Evolutionary conservation across 352 stramenopile genomes (phyloP).

Genomic region (Phytopythium boreale): DNA sequence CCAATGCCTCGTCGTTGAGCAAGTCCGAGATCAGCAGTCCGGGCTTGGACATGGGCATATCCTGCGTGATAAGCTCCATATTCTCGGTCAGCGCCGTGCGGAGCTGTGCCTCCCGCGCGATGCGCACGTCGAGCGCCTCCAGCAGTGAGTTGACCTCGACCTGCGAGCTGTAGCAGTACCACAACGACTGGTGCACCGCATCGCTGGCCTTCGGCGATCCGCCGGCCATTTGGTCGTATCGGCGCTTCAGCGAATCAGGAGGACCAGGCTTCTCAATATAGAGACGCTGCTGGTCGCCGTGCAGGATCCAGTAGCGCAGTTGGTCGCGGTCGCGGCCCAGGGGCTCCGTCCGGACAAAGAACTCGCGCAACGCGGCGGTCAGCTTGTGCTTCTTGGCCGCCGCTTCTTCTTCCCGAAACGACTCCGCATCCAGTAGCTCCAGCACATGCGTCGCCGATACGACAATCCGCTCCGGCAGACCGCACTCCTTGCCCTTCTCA

Average conservation of each 20-base stretch:
- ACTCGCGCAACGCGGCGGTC: constrained; percentile 51
- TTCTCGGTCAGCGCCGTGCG: constrained; percentile 52
- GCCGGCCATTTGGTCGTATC: constrained; percentile 35
- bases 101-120: constrained; percentile 48
- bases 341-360: constrained; percentile 73
- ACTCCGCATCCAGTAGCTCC: constrained; percentile 73
- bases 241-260: constrained; percentile 35
- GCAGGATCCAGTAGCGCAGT: constrained; percentile 71
- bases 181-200: constrained; percentile 26
- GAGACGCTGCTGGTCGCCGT: constrained; percentile 55
- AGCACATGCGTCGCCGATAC: constrained; percentile 73
- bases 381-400: constrained; percentile 60
- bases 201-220: constrained; percentile 24
- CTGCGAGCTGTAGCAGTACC: constrained; percentile 69
- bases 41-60: constrained; percentile 74
- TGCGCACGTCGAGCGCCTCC: constrained; percentile 46
- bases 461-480: constrained; percentile 54
- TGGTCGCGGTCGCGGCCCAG: constrained; percentile 65
- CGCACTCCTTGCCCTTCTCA: constrained; percentile 73
- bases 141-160: constrained; percentile 58
- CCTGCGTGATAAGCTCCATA: constrained; percentile 47
- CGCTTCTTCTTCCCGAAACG: constrained; percentile 58
- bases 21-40: constrained; percentile 74
- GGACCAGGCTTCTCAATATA: constrained; percentile 67
- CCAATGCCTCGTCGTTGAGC: constrained; percentile 50